These are phyloP conservation scores for Tagetes erecta DNA, from an alignment of 129 eudicot genomes.

Conservation along the genomic window DNA sequence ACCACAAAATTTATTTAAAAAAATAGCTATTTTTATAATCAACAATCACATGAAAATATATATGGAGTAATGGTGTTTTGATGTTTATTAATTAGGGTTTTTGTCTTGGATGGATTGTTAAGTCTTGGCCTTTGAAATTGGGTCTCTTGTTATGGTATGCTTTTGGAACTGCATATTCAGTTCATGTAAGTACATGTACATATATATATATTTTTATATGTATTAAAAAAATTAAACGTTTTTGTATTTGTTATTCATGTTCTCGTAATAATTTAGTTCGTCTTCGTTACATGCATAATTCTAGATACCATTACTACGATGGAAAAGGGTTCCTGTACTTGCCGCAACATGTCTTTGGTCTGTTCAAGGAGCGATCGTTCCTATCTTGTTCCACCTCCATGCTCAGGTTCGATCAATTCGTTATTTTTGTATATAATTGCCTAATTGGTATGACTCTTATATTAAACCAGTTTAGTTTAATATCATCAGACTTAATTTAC, in stretches of 20 bases:
- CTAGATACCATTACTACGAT: slow-evolving; percentile 34
- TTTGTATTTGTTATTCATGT: too few species aligned
- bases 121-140: slow-evolving; percentile 37
- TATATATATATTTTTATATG: too few species aligned
- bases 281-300: background rate
- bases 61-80: background rate
- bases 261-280: too few species aligned
- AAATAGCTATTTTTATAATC: background rate
- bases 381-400: slow-evolving; percentile 35
- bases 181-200: slow-evolving; percentile 26
- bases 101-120: slow-evolving; percentile 29
- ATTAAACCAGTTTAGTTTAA: too few species aligned
- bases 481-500: too few species aligned
- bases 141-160: slow-evolving; percentile 38
- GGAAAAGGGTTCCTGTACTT: slow-evolving; percentile 38
- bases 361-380: slow-evolving; percentile 37
- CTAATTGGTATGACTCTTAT: background rate
- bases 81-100: slow-evolving; percentile 34
- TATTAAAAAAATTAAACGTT: background rate
- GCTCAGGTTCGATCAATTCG: slow-evolving; percentile 27
- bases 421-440: background rate
- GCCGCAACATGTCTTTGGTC: slow-evolving; percentile 40
- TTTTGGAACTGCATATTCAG: slow-evolving; percentile 38
- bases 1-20: background rate
- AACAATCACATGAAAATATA: background rate